Base-by-base conservation (phyloP, 495 filamentous ascomycete genomes). In the Schizothecium vesticola region DNA sequence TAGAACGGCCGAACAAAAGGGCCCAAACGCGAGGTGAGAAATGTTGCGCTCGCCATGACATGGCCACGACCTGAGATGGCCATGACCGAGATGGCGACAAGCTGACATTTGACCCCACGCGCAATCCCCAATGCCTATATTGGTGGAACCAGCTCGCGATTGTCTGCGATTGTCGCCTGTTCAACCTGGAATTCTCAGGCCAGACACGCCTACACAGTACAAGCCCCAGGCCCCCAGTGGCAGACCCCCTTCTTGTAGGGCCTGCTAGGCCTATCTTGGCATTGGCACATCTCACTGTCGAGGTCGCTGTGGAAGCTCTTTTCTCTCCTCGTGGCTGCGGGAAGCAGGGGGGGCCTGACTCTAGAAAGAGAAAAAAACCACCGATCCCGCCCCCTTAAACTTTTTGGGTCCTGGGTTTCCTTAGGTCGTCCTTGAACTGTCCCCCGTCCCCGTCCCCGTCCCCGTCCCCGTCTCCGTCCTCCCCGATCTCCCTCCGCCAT, bases 321-420 rank as follows among this genome's bases (percentile, higher is more conserved):
- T 13, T 33, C 43, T 51, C 16, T n/a, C 19, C 43, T 51, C 43
- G 43, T 51, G 43, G 43, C 43, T 51, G 43, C 65, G 65, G 63
- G 62, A 65, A 65, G 63, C 67, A 69, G 67, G 67, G 67, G 67
- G 55, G 11, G n/a, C 21, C 16, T 11, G 26, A 28, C 26, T 6
- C 26, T 3, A 7, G 16, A 19, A 51, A 51, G 16, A 51, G 8
- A 51, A 69, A 69, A 69, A 69, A 69, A 57, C 67, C 63, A 56
- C 62, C 63, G 63, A 61, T 65, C 63, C 67, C 63, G 63, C 67
- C 62, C 31, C 31, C 66, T 67, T 67, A 12, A n/a, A 51, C 19
- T 51, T 33, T 33, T 33, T 3, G 31, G 31, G 31, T 12, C 31
- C 31, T 33, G 31, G 3, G 10, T 11, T 4, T 33, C 31, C 31